Evolutionary conservation across 371 early-diverging fungal genomes (phyloP).

Genomic region (Actinomucor elegans): DNA sequence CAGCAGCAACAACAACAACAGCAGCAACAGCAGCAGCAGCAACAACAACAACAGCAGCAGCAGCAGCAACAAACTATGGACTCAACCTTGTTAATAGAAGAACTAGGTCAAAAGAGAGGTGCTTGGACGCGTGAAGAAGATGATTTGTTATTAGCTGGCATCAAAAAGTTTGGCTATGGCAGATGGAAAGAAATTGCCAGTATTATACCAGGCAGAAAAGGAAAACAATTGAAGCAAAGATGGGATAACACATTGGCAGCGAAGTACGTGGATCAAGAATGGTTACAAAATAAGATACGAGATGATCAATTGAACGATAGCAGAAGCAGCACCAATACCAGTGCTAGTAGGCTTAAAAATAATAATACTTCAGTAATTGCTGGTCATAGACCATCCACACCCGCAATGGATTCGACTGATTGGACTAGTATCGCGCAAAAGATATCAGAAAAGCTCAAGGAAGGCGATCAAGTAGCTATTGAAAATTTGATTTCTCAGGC

Average conservation of each 20-base stretch:
- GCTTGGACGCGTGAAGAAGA: slow-evolving; percentile 50
- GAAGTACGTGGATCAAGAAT: slow-evolving; percentile 46
- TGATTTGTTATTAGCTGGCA: slow-evolving; percentile 39
- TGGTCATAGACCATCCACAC: background rate
- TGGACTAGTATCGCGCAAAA: slow-evolving; percentile 39
- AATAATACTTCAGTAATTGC: background rate
- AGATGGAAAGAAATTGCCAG: slow-evolving; percentile 48
- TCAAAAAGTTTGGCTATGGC: slow-evolving; percentile 43
- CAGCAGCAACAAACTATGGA: background rate
- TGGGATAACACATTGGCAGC: slow-evolving; percentile 47
- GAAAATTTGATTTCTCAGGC: slow-evolving; percentile 44
- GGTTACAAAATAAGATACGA: slow-evolving; percentile 36
- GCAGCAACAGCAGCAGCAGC: background rate
- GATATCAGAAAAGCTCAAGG: slow-evolving; percentile 39
- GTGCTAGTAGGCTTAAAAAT: too few species aligned
- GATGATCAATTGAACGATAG: slow-evolving; percentile 8
- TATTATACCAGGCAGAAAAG: slow-evolving; percentile 41
- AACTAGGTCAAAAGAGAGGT: slow-evolving; percentile 32
- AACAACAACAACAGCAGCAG: background rate
- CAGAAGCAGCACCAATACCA: background rate
- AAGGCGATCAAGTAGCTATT: slow-evolving; percentile 40
- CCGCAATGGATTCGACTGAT: slow-evolving; percentile 21
- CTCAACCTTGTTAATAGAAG: background rate
- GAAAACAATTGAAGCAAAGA: slow-evolving; percentile 47
- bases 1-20: background rate